These are phyloP conservation scores for Echium plantagineum DNA, from an alignment of 257 asterid species.

Conservation along the genomic window DNA sequence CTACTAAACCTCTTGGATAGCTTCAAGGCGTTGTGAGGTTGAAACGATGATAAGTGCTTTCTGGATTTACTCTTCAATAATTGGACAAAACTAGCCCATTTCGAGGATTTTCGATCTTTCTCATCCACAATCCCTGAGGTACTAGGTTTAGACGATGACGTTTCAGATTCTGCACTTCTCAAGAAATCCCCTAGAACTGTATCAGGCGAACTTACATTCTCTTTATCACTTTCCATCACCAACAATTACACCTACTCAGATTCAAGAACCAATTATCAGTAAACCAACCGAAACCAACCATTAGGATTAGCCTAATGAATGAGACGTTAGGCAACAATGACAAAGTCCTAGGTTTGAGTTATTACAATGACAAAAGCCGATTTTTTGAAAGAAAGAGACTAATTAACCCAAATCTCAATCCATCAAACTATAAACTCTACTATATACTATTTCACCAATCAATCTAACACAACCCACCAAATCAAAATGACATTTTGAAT, in stretches of 20 bases:
- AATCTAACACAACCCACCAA: not conserved
- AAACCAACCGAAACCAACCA: not conserved
- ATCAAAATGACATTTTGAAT: too few species aligned
- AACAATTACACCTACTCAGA: conserved; percentile 8
- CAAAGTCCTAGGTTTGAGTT: too few species aligned
- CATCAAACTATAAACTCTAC: not conserved
- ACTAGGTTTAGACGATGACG: conserved; percentile 67
- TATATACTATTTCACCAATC: not conserved
- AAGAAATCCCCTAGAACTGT: conserved; percentile 80
- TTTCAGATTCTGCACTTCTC: conserved; percentile 56
- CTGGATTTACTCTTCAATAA: conserved; percentile 48
- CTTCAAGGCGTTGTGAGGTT: conserved; percentile 34
- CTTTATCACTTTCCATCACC: conserved; percentile 54
- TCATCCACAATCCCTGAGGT: conserved; percentile 46
- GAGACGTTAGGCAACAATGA: too few species aligned
- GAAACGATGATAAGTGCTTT: conserved; percentile 35
- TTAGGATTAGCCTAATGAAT: too few species aligned
- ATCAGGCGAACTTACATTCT: conserved; percentile 58
- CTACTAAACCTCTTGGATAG: conserved; percentile 52
- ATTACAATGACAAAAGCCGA: too few species aligned
- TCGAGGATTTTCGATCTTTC: conserved; percentile 31
- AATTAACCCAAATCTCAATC: not conserved
- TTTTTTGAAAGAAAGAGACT: too few species aligned
- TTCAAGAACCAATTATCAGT: not conserved
- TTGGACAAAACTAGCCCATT: conserved; percentile 39